Evolutionary conservation across 1,139 yeast species (phyloP), one percentile per base, ranked within the genome.

Genomic region (Chernovozyma aurita): DNA sequence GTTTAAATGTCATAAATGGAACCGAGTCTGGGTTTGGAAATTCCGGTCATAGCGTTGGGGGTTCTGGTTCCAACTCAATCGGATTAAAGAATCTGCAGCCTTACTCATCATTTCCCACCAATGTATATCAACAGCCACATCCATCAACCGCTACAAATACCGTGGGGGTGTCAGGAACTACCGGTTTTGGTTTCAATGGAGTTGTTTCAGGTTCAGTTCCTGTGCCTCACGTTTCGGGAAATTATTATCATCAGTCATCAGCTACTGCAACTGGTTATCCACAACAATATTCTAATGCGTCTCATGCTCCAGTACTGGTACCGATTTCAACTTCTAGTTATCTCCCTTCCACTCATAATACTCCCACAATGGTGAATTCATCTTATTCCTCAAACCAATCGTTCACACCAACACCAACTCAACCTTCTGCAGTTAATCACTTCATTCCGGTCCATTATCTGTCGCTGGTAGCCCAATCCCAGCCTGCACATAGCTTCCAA

Each of bases 281-380:
- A 12, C 12, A 6, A 20, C 22, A 20, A 20, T 26, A 26, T 16
- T 12, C 15, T 6, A 13, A 26, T 16, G 11, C 15, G 14, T 24
- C 25, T 25, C 36, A 27, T 15, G 27, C 28, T 16, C 36, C 41
- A 6, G 36, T 38, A 18, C 39, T 32, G 32, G 42, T 35, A 11
- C 37, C 37, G 4, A 15, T 28, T 5, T 7, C 28, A 15, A 25
- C 25, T 12, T 40, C 61, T 46, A 60, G 61, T 45, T 68, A 63
- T 44, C 62, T 69, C 16, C 73, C 74, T 9, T 55, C 68, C 15
- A 60, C 69, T 34, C 81, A 76, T 49, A 73, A 76, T 50, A 73
- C 80, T 2, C 83, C 82, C 4, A 72, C 72, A 31, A 75, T 65
- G 32, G 70, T 76, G 14, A 65, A 74, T 42, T 60, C 69, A 11